Percentiles rank a stretch among this genome's conserved stretches.
Evolutionary conservation across 2,329 filamentous ascomycete genomes (phyloP).

Genomic region (Stylonectria norvegica): DNA sequence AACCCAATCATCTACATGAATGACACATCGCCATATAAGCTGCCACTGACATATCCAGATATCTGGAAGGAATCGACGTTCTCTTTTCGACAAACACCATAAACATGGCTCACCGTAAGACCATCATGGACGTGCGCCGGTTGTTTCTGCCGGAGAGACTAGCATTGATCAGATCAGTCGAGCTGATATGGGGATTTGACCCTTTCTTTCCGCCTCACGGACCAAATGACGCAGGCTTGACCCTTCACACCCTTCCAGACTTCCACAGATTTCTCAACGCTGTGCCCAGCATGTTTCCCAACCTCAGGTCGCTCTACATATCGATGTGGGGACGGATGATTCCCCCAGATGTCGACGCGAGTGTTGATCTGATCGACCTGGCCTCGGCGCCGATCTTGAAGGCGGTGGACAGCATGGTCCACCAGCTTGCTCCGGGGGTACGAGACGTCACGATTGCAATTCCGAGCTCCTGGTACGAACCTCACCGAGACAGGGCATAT

Average conservation of each 20-base stretch:
- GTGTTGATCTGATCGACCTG: neutral
- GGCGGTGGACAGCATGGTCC: conserved; percentile 20
- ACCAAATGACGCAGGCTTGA: neutral
- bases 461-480: conserved; percentile 19
- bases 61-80: conserved; percentile 28
- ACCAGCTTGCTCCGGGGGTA: conserved; percentile 12
- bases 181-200: conserved; percentile 25
- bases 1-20: neutral
- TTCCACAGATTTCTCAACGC: conserved; percentile 16
- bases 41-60: conserved; percentile 14
- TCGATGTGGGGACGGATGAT: conserved; percentile 10
- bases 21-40: too few species aligned
- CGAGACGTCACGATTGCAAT: conserved; percentile 20
- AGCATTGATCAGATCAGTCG: conserved; percentile 18
- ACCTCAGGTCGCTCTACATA: conserved; percentile 13
- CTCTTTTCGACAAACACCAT: conserved; percentile 31
- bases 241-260: too few species aligned
- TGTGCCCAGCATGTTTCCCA: conserved; percentile 15
- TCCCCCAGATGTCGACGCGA: neutral
- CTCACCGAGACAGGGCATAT: conserved; percentile 13
- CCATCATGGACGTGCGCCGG: conserved; percentile 14
- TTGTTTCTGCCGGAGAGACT: conserved; percentile 23
- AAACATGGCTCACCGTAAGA: conserved; percentile 16
- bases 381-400: conserved; percentile 4
- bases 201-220: conserved; percentile 8